Base-by-base conservation (phyloP, 2,329 filamentous ascomycete genomes). In the Cadophora gregata region DNA sequence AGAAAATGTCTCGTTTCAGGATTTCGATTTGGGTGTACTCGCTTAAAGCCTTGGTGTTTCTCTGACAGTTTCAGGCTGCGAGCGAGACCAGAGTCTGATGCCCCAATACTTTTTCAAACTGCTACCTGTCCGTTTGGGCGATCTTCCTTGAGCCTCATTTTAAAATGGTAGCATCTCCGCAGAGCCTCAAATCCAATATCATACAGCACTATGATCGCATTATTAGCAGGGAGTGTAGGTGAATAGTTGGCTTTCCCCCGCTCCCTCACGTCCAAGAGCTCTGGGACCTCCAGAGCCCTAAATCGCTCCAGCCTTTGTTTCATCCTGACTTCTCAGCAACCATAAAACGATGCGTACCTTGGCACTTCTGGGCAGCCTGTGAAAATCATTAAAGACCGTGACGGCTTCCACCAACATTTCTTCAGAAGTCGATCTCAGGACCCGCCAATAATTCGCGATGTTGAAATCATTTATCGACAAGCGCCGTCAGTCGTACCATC, bases 391-490 rank as follows among this genome's bases (percentile, higher is more conserved):
- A 38, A 58, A 58, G 55, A 42, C 21, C 55, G 9, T 21, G 21
- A 36, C 7, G 31, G 5, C 31, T n/a, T 38, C 33, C 55, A n/a
- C 31, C 6, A 12, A 25, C 16, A 7, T 38, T 24, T 21, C 2
- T 12, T 4, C 14, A 24, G 9, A 24, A 14, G 24, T 4, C 7
- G 29, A 36, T 38, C 14, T 56, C 53, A 31, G 33, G 16, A 12
- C 25, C n/a, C n/a, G 8, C 29, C 27, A 16, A 24, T 29, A 55
- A 38, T 3, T 33, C 33, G 55, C 31, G 3, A 42, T 38, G 33
- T 25, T 58, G 31, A 58, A 58, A 58, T 58, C 59, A 24, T 62
- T 62, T 29, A 62, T 62, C 29, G 48, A 51, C 6, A 62, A 62
- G 29, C 59, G 59, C 21, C 59, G 48, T 29, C 29, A 53, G 59